These are phyloP conservation scores for Ophiostoma perfectum DNA, from an alignment of 2,329 filamentous ascomycete species.

Conservation along the genomic window DNA sequence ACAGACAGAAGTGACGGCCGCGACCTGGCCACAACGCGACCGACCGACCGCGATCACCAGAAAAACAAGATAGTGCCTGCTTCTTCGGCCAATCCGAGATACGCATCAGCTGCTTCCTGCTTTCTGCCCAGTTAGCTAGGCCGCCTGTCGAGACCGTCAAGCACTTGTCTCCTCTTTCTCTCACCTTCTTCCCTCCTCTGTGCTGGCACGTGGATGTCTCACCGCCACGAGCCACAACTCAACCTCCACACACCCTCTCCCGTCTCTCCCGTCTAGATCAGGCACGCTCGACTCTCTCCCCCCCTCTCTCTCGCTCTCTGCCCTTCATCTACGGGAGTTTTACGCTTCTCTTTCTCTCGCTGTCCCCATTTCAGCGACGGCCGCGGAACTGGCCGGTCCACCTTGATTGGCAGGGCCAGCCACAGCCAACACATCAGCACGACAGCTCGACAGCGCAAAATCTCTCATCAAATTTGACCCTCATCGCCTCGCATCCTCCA, in stretches of 20 bases:
- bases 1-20: background rate
- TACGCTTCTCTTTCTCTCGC: background rate
- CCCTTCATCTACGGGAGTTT: background rate
- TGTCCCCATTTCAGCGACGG: background rate
- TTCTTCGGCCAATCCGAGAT: too few species aligned
- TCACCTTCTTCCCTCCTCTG: background rate
- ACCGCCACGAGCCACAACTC: slow-evolving; percentile 19
- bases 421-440: background rate
- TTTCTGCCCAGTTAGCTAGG: background rate
- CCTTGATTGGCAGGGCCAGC: slow-evolving; percentile 11
- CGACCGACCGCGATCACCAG: background rate
- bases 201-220: slow-evolving; percentile 21
- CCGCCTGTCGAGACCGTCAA: background rate
- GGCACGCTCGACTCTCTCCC: background rate
- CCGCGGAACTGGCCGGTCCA: slow-evolving; percentile 2
- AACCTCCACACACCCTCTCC: slow-evolving; percentile 10
- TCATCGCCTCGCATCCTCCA: background rate
- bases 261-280: slow-evolving; percentile 10
- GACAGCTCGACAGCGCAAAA: background rate
- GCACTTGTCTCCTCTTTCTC: background rate
- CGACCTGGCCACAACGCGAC: slow-evolving; percentile 3
- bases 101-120: background rate
- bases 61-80: background rate
- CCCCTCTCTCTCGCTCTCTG: background rate
- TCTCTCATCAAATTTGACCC: background rate